Evolutionary conservation across 257 asterid genomes (phyloP), one percentile per base, ranked within the genome.

Genomic region (Ilex asprella): DNA sequence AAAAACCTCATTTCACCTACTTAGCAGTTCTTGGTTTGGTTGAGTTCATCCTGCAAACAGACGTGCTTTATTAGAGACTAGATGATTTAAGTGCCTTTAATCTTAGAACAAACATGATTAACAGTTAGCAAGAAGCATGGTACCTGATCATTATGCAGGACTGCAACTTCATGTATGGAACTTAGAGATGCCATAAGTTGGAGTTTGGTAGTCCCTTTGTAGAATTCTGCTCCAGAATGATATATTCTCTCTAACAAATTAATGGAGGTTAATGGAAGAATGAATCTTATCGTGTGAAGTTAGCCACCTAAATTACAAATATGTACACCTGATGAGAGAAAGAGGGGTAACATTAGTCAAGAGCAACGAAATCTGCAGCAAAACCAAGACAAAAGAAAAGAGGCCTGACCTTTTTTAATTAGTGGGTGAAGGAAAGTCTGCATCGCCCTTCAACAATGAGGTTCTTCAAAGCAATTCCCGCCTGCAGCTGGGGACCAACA

Each of bases 281-380:
- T 68, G 67, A 64, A 75, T 58, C 15, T 30, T 50, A 70, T 55
- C 63, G 73, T 75, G 71, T 61, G 69, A 69, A 76, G 84, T 89
- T 78, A 82, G 89, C 62, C 58, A 70, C 70, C 80, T 43, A 60
- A 62, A 68, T 70, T 63, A 54, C 21, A 46, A 67, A 63, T 87
- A 77, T 87, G 75, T 78, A 83, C 87, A 83, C 85, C 97, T 90
- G 94, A 63, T 71, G 4, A 74, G 70, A 69, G 68, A 56, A 76
- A 56, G 74, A 61, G 54, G 52, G 27, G 66, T 62, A 56, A 21
- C 39, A 47, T 35, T 60, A 13, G 16, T 52, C 13, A 16, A 59
- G 13, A 43, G 64, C 65, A 66, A 66, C 61, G 61, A 73, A 61
- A 72, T 61, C 62, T 61, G 82, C 78, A 76, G 77, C 77, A 76